These are phyloP conservation scores for Sophora flavescens DNA, from an alignment of 306 rosid species.

Conservation along the genomic window DNA sequence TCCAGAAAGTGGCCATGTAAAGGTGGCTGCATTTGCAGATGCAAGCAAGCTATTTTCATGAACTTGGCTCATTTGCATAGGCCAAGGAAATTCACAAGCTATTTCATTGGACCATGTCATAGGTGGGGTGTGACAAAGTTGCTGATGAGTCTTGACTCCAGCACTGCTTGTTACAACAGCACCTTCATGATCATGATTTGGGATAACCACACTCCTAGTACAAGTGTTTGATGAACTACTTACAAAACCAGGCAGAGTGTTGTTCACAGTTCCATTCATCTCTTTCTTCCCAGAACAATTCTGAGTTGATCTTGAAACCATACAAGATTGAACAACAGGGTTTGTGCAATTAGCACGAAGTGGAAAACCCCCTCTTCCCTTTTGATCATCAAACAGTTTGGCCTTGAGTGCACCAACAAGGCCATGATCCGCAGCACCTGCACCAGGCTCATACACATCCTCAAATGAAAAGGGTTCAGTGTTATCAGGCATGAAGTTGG, in stretches of 20 bases:
- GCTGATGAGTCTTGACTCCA: constrained; percentile 40
- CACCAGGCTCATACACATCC: constrained; percentile 45
- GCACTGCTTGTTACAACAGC: constrained; percentile 1
- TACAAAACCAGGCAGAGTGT: neutral
- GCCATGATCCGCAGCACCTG: constrained; percentile 48
- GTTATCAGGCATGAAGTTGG: constrained; percentile 3
- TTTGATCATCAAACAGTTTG: constrained; percentile 56
- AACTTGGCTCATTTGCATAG: constrained; percentile 40
- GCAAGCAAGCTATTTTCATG: constrained; percentile 40
- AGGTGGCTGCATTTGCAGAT: constrained; percentile 4
- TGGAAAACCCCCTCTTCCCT: constrained; percentile 39
- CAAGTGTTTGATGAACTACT: constrained; percentile 37
- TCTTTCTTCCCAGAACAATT: constrained; percentile 39
- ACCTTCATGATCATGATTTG: constrained; percentile 36
- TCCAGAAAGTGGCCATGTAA: constrained; percentile 49
- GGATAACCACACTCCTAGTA: constrained; percentile 38
- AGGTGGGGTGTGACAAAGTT: constrained; percentile 44
- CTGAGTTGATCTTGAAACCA: constrained; percentile 40
- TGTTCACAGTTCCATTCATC: constrained; percentile 21
- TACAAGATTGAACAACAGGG: constrained; percentile 24
- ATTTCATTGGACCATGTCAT: constrained; percentile 51
- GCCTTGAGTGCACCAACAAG: constrained; percentile 75
- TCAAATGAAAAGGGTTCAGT: constrained; percentile 75
- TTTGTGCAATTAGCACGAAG: neutral
- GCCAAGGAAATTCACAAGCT: constrained; percentile 50